A percentile compares a stretch with the other conserved stretches of the same genome.
Evolutionary conservation across 2,329 filamentous ascomycete species (phyloP).

Genomic region (Fusarium pininemorale): DNA sequence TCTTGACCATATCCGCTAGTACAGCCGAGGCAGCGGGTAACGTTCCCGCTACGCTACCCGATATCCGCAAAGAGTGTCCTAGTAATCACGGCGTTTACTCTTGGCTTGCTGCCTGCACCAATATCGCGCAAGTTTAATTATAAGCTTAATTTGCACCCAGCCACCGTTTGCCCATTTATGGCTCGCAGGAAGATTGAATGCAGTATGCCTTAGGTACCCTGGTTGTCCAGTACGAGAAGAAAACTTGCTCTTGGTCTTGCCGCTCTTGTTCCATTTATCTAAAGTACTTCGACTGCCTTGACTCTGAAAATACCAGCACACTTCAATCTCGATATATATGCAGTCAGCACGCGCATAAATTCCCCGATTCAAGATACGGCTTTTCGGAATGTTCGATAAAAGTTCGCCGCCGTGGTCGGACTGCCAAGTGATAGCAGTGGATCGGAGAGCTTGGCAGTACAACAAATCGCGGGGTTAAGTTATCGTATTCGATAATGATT

Average conservation of each 20-base stretch:
- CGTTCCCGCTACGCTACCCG: neutral
- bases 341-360: neutral
- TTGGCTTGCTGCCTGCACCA: neutral
- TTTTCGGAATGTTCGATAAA: accelerated
- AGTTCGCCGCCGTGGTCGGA: neutral
- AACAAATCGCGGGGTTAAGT: neutral
- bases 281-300: neutral
- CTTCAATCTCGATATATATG: no score
- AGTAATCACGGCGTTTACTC: neutral
- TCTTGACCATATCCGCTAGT: neutral
- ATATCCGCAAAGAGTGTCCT: neutral
- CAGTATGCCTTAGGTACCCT: no score
- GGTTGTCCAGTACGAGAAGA: neutral
- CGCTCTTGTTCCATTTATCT: neutral
- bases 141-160: neutral
- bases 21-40: neutral
- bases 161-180: accelerated
- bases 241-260: neutral
- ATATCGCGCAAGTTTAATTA: neutral
- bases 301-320: no score
- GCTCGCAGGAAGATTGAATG: neutral
- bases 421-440: neutral
- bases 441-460: neutral
- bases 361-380: neutral
- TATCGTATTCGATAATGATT: neutral